Conservation (phyloP, 2,329 filamentous ascomycete species). For the Calonectria ilicicola region DNA sequence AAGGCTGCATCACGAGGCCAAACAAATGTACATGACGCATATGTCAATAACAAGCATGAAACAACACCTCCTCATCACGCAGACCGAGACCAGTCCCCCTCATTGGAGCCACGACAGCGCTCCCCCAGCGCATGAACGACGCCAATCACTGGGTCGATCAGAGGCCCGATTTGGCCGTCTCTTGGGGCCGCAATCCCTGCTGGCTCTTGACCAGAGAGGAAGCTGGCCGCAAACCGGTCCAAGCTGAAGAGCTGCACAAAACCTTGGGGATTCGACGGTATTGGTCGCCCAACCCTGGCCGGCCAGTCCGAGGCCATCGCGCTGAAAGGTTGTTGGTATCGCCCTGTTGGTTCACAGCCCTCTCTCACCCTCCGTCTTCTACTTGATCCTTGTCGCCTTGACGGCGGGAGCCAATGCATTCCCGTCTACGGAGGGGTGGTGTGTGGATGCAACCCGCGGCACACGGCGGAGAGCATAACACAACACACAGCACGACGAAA, state of each 20-base stretch:
- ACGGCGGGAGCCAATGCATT: conserved; percentile 25
- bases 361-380: conserved; percentile 13
- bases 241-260: conserved; percentile 25
- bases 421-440: conserved; percentile 16
- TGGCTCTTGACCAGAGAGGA: conserved; percentile 11
- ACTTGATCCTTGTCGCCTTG: conserved; percentile 15
- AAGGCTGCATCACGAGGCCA: conserved; percentile 20
- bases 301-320: conserved; percentile 14
- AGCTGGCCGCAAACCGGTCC: conserved; percentile 15
- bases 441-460: conserved; percentile 7
- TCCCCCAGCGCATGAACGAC: conserved; percentile 31
- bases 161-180: conserved; percentile 16
- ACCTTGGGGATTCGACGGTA: conserved; percentile 25
- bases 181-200: conserved; percentile 6
- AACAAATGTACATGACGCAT: conserved; percentile 23
- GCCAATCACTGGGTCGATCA: conserved; percentile 34
- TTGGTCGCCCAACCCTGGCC: conserved; percentile 5
- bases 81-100: background rate
- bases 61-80: conserved; percentile 22
- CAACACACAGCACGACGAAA: conserved; percentile 11
- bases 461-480: conserved; percentile 14
- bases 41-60: conserved; percentile 32
- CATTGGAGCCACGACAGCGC: conserved; percentile 44
- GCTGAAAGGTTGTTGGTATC: conserved; percentile 7
- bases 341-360: conserved; percentile 26